Base-by-base conservation (phyloP, 257 asterid genomes). In the Jacaranda mimosifolia region DNA sequence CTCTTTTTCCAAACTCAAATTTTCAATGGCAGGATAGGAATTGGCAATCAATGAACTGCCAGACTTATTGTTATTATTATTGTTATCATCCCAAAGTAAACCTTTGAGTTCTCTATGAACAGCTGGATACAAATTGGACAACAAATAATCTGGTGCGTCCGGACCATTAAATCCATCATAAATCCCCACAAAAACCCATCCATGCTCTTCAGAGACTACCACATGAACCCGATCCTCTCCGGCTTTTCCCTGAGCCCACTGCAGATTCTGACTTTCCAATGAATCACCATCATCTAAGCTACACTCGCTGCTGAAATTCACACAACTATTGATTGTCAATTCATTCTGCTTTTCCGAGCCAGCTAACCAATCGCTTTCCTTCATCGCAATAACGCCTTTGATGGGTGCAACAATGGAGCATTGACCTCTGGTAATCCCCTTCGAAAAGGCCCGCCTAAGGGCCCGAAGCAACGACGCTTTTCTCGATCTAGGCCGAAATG, bases 221-320 rank as follows among this genome's bases (percentile, higher is more conserved):
- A 95, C 99, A 63, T 95, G 98, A 52, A 93, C 98, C 4, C 99
- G 89, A 89, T 94, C 99, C 81, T 94, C 99, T 15, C 98, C 99
- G 0, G 98, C 99, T 86, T 90, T 95, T 2, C 99, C 99, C 79
- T 95, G 99, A 49, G 99, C 99, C 99, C 99, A 95, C 83, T 93
- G 97, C 55, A 95, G 90, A 86, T 91, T 91, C 85, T 84, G 94
- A 65, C 64, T 80, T 40, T 83, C 95, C 48, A 80, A 71, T 9
- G 90, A 82, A 72, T 92, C 96, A 62, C 88, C 92, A 42, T 91
- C 93, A 14, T 91, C 97, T 60, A 90, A 86, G 72, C 94, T 91
- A 75, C 88, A 89, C 81, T 87, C 97, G 38, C 94, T 88, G 85
- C 96, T 87, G 77, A 92, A 85, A 84, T 90, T 92, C 35, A 89